Percentiles rank a stretch among this genome's conserved stretches.
Evolutionary conservation across 176 grass and related monocot genomes (phyloP).

Genomic region (Oryza nivara): DNA sequence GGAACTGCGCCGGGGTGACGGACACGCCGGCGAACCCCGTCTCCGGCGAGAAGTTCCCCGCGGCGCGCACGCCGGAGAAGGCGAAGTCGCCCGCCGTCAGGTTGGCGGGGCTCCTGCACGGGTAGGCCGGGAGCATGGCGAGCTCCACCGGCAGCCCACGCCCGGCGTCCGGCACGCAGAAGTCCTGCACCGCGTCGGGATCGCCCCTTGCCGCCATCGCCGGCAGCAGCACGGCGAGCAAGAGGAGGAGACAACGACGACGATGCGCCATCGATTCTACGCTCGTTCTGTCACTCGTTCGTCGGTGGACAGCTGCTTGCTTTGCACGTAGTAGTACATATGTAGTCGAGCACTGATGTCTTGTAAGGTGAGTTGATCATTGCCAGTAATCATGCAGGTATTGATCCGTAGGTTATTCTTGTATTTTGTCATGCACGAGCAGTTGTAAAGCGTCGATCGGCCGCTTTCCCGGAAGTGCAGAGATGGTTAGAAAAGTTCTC

Average conservation of each 20-base stretch:
- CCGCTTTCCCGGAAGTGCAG: neutral
- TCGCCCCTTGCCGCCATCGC: slow-evolving; percentile 29
- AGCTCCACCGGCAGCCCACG: slow-evolving; percentile 43
- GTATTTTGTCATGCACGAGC: neutral
- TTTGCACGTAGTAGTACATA: neutral
- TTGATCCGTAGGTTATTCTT: neutral
- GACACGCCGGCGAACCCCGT: slow-evolving; percentile 73
- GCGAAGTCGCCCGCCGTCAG: slow-evolving; percentile 67
- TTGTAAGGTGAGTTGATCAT: neutral
- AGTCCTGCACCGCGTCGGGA: slow-evolving; percentile 75
- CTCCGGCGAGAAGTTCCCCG: slow-evolving; percentile 63
- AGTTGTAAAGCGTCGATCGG: neutral
- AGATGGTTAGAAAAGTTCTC: neutral
- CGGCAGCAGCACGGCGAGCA: slow-evolving; percentile 42
- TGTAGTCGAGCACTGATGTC: neutral
- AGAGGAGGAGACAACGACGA: slow-evolving; percentile 19
- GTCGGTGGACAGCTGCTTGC: neutral
- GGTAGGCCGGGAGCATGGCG: slow-evolving; percentile 47
- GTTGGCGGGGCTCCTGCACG: slow-evolving; percentile 65
- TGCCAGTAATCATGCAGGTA: neutral
- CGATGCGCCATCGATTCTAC: slow-evolving; percentile 23
- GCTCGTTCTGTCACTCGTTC: neutral
- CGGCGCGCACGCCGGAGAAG: slow-evolving; percentile 54
- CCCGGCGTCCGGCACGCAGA: slow-evolving; percentile 76
- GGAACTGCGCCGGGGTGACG: slow-evolving; percentile 63